phyloP scores from a whole-genome alignment of 805 yeast species.

The Starmerella etchellsii region DNA sequence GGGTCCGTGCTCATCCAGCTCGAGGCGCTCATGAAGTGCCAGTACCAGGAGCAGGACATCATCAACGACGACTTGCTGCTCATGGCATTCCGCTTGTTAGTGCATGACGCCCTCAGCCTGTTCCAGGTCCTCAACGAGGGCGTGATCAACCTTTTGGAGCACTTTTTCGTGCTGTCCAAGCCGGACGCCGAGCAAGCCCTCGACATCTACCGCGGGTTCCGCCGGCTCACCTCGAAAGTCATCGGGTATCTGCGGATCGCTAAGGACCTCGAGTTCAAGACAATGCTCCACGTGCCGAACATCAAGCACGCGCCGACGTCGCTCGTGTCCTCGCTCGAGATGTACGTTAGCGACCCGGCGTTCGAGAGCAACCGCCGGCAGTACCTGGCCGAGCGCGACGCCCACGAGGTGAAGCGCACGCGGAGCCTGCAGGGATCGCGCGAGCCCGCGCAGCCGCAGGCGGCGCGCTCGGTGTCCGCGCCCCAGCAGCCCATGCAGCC shows the following conservation, averaged over 20 bases:
- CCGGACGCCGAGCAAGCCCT: constrained; percentile 79
- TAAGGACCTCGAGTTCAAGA: constrained; percentile 71
- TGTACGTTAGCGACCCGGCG: constrained; percentile 74
- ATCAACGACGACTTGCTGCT: constrained; percentile 72
- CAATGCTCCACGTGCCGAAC: constrained; percentile 86
- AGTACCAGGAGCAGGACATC: constrained; percentile 59
- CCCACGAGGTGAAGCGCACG: constrained; percentile 23
- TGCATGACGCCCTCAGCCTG: constrained; percentile 74
- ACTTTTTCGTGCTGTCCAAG: constrained; percentile 84
- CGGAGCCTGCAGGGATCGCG: neutral
- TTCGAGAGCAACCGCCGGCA: constrained; percentile 70
- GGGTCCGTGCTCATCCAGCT: constrained; percentile 79
- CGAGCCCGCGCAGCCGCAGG: neutral
- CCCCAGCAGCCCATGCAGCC: constrained; percentile 3
- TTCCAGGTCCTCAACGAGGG: constrained; percentile 93
- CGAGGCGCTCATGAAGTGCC: constrained; percentile 58
- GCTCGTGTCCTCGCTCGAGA: constrained; percentile 71
- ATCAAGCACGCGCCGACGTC: constrained; percentile 97
- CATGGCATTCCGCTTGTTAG: constrained; percentile 75
- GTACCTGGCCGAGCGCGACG: constrained; percentile 54
- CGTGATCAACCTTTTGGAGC: constrained; percentile 82
- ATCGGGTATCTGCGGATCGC: constrained; percentile 81
- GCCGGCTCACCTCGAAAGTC: constrained; percentile 72
- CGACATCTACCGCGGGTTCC: constrained; percentile 71
- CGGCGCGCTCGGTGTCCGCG: constrained; percentile 2